Percentiles rank a stretch among this genome's conserved stretches.
phyloP scores from a whole-genome alignment of 805 yeast genomes.

The Saturnispora zaruensis region DNA sequence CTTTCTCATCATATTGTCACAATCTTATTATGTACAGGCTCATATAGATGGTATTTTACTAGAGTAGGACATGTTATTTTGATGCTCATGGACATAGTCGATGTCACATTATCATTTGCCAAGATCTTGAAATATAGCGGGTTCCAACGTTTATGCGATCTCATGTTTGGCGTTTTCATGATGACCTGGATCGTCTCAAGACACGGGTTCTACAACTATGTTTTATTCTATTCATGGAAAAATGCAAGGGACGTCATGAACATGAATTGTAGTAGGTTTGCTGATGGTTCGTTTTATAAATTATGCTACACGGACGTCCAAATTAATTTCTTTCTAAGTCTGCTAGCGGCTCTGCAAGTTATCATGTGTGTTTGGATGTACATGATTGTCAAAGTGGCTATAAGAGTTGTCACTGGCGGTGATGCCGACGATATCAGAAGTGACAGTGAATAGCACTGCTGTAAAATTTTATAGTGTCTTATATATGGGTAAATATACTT shows the following conservation, averaged over 20 bases:
- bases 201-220: slow-evolving; percentile 64
- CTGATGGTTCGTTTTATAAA: slow-evolving; percentile 14
- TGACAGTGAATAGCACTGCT: slow-evolving; percentile 51
- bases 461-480: background rate
- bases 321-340: slow-evolving; percentile 39
- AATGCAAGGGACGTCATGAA: slow-evolving; percentile 40
- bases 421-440: slow-evolving; percentile 85
- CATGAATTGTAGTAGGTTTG: slow-evolving; percentile 31
- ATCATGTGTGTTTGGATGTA: slow-evolving; percentile 67
- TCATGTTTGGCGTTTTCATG: slow-evolving; percentile 58
- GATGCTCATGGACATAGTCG: slow-evolving; percentile 77
- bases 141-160: slow-evolving; percentile 50
- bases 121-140: slow-evolving; percentile 73
- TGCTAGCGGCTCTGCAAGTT: slow-evolving; percentile 59
- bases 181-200: slow-evolving; percentile 61
- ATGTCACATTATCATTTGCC: slow-evolving; percentile 61
- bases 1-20: slow-evolving; percentile 83
- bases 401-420: slow-evolving; percentile 58
- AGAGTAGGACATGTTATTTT: slow-evolving; percentile 73
- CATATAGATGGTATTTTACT: slow-evolving; percentile 64
- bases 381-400: slow-evolving; percentile 61
- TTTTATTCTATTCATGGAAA: slow-evolving; percentile 50
- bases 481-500: background rate
- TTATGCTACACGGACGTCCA: slow-evolving; percentile 44
- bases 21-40: slow-evolving; percentile 53